phyloP scores from a whole-genome alignment of 495 filamentous ascomycete species.

The Xeromyces bisporus region DNA sequence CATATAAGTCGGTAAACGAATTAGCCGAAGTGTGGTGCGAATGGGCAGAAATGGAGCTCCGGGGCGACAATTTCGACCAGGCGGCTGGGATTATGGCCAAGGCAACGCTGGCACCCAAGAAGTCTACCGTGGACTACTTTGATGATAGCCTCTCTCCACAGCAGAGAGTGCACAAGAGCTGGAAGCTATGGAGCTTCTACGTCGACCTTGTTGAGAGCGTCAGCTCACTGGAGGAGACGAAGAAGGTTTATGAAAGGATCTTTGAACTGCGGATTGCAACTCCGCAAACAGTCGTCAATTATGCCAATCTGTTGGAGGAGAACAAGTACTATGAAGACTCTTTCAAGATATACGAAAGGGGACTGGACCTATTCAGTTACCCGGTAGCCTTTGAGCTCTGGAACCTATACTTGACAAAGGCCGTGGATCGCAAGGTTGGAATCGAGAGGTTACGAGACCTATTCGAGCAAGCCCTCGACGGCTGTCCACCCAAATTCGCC shows the following conservation, averaged over 20 bases:
- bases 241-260: conserved; percentile 87
- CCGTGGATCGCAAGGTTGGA: conserved; percentile 83
- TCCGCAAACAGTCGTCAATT: conserved; percentile 96
- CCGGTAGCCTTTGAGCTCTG: conserved; percentile 97
- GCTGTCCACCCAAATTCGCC: conserved; percentile 87
- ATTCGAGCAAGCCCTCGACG: conserved; percentile 94
- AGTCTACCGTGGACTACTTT: conserved; percentile 93
- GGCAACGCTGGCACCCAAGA: conserved; percentile 85
- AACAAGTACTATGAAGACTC: conserved; percentile 93
- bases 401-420: conserved; percentile 97
- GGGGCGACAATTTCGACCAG: conserved; percentile 87
- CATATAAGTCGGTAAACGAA: conserved; percentile 87
- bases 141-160: conserved; percentile 89
- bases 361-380: conserved; percentile 91
- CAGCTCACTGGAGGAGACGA: conserved; percentile 77
- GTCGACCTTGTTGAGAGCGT: conserved; percentile 96
- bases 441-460: conserved; percentile 91
- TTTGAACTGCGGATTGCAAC: conserved; percentile 98
- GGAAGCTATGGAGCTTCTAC: conserved; percentile 99
- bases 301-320: conserved; percentile 90
- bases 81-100: conserved; percentile 94
- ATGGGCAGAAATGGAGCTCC: conserved; percentile 95
- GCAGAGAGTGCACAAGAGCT: conserved; percentile 95
- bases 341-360: conserved; percentile 94
- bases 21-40: conserved; percentile 97